Evolutionary conservation across 2,329 filamentous ascomycete species (phyloP), one percentile per base, ranked within the genome.

Genomic region (Boeremia lycopersici): DNA sequence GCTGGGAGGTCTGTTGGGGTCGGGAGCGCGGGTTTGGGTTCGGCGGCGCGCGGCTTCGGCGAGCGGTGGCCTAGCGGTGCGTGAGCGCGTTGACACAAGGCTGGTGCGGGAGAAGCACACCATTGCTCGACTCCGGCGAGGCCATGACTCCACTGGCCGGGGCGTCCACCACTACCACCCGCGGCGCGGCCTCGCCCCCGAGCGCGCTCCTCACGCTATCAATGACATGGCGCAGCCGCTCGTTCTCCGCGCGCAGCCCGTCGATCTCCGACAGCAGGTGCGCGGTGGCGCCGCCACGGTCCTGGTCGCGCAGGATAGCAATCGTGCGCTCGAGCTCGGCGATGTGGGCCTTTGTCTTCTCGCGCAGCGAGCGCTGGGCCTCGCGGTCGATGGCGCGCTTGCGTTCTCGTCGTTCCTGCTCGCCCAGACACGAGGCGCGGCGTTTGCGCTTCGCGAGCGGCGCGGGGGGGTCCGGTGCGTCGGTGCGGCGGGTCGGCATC

Each of bases 331-430:
- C 71, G 2, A 74, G 64, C 42, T 74, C 71, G 8, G 72, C 71
- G 43, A 74, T 74, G 19, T 74, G 71, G 8, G 69, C 70, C 38
- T 74, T 74, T 1, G 72, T 74, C 61, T 74, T 74, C 44, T 74
- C 72, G 47, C 72, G 50, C 17, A 74, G 54, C 3, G 71, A 73
- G 28, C 72, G 56, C 42, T 74, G 71, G 29, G 72, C 72, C 56
- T 74, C 71, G 17, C 72, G 65, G 50, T 74, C 72, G 48, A 74
- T 72, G 2, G 72, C 69, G 53, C 72, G 59, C 47, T 74, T 74
- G 19, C 72, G 55, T 35, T 74, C 71, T 15, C 68, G 60, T 17
- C 71, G 56, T 39, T 74, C 72, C 26, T 74, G 69, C 43, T 74
- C 71, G 4, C 71, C 70, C 7, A 74, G 53, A 46, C 71, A 73